Base-by-base conservation (phyloP, 345 rosid species). In the Trapa incisa region DNA sequence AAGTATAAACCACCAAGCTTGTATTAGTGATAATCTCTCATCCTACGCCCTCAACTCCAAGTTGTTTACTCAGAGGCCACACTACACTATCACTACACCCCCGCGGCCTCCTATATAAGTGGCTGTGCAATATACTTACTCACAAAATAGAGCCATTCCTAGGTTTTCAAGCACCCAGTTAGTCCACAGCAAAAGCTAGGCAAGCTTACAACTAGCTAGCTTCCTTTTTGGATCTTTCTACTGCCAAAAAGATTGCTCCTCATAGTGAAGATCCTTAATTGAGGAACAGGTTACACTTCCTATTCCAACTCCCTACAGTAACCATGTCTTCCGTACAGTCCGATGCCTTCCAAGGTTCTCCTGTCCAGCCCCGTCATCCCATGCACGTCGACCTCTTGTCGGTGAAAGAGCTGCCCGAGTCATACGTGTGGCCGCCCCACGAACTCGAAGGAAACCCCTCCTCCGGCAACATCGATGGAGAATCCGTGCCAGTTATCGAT, bases 401-500 rank as follows among this genome's bases (percentile, higher is more conserved):
- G n/a, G 77, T 88, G 33, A 76, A 68, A 50, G 91, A 85, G 50
- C 74, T 93, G 41, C 97, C 97, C 1, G 96, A 90, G 73, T 90
- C 94, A 6, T 82, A 80, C 85, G 72, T 78, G 9, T 93, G 98
- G 98, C 72, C 79, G 36, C 33, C 60, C 33, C 60, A 54, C 29
- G 80, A 79, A 37, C 75, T 47, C 13, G 89, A 85, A 17, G 79
- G 81, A 54, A 43, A 38, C 69, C 74, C 72, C 37, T 50, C 33
- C 6, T 29, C 77, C 48, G 75, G 54, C 36, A 76, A 73, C 37
- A 10, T 72, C 0, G 14, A 32, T 56, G 38, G 73, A 6, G 88
- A 84, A 62, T 64, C 80, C 6, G 72, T 84, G 17, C 98, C 98
- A 6, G 73, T 85, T 45, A 72, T 93, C 64, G 92, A 93, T 75